These are phyloP conservation scores for Tardiomyces blankii DNA, from an alignment of 1,139 yeast species.

Conservation along the genomic window DNA sequence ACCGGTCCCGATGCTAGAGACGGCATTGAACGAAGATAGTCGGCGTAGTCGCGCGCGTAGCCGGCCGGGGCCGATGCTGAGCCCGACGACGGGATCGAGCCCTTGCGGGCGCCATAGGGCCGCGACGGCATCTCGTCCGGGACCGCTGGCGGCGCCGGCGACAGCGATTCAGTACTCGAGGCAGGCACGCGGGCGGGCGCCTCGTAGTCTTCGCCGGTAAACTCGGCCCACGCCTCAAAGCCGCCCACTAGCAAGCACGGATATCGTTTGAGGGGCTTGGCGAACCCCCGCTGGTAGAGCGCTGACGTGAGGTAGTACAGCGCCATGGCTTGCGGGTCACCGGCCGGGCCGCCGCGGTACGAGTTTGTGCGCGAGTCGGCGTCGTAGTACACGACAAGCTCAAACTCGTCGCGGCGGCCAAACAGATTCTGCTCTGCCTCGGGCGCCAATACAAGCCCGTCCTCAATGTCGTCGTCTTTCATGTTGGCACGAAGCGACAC, in stretches of 20 bases:
- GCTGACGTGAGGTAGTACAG: conserved; percentile 27
- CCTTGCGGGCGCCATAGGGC: conserved; percentile 2
- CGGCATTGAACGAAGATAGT: neutral
- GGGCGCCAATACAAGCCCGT: conserved; percentile 44
- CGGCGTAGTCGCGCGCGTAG: neutral
- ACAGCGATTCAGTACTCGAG: neutral
- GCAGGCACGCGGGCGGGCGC: neutral
- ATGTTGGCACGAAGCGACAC: conserved; percentile 35
- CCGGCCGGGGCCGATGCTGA: neutral
- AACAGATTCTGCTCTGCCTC: conserved; percentile 42
- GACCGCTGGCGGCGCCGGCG: conserved; percentile 1
- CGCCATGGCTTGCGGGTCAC: conserved; percentile 1
- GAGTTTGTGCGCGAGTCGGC: conserved; percentile 9
- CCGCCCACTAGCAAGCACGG: conserved; percentile 53
- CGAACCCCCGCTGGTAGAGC: conserved; percentile 29
- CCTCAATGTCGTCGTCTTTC: conserved; percentile 51
- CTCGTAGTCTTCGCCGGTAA: conserved; percentile 16
- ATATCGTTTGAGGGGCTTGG: conserved; percentile 37
- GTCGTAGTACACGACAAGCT: conserved; percentile 55
- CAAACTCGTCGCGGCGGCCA: conserved; percentile 41
- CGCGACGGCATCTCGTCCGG: conserved; percentile 18
- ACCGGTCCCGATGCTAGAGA: neutral
- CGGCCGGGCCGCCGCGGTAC: conserved; percentile 1
- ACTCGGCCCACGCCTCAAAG: conserved; percentile 34
- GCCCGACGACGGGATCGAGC: neutral